phyloP scores from a whole-genome alignment of 2,329 filamentous ascomycete genomes.

The Pyricularia pennisetigena region DNA sequence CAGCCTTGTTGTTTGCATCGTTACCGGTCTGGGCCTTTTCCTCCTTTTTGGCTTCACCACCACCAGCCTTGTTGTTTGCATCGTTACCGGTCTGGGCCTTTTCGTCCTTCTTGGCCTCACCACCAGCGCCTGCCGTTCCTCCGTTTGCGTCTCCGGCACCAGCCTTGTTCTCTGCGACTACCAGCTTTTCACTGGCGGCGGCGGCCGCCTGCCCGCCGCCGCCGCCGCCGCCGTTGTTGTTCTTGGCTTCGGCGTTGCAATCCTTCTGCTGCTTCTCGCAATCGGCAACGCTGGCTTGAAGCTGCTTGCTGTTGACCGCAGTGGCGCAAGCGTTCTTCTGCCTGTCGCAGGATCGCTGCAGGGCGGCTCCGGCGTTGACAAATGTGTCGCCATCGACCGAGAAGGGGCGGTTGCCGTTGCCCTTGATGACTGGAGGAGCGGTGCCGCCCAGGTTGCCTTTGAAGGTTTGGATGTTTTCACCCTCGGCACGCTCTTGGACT shows the following conservation, averaged over 20 bases:
- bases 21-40: too few species aligned
- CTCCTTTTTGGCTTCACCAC: too few species aligned
- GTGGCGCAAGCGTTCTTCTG: constrained; percentile 34
- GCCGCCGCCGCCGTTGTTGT: too few species aligned
- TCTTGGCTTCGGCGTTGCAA: not conserved
- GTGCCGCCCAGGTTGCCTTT: constrained; percentile 29
- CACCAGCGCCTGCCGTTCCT: too few species aligned
- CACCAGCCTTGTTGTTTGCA: too few species aligned
- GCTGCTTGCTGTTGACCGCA: constrained; percentile 20
- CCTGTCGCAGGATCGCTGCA: constrained; percentile 31
- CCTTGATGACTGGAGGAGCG: constrained; percentile 20
- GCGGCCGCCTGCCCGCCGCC: too few species aligned
- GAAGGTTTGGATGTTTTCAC: constrained; percentile 27
- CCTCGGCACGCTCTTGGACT: not conserved
- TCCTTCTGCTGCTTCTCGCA: not conserved
- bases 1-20: too few species aligned
- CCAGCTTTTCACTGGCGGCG: too few species aligned
- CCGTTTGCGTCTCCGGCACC: too few species aligned
- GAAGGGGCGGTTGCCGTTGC: constrained; percentile 22
- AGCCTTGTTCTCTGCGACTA: too few species aligned
- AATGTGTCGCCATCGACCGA: constrained; percentile 26
- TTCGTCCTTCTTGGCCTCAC: too few species aligned
- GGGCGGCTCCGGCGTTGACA: constrained; percentile 26
- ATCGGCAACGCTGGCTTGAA: not conserved
- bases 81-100: too few species aligned